phyloP scores from a whole-genome alignment of 495 filamentous ascomycete species.

The Neurospora tetrasperma region DNA sequence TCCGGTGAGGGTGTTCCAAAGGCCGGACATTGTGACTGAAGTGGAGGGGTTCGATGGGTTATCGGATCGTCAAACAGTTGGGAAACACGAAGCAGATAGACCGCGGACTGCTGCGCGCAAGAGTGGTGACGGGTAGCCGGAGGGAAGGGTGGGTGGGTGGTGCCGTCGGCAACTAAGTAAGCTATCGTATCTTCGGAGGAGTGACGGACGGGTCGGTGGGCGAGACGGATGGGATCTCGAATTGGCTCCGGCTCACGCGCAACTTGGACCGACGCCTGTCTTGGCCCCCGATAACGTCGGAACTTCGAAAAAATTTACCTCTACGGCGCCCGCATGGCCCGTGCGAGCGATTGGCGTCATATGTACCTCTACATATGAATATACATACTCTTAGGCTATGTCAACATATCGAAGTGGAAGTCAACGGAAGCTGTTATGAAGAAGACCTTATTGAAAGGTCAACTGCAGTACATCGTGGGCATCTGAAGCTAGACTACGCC shows the following conservation, averaged over 20 bases:
- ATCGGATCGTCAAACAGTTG: background rate
- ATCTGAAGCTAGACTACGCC: background rate
- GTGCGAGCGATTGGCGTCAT: conserved; percentile 4
- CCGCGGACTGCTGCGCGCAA: background rate
- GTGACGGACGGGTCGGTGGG: conserved; percentile 1
- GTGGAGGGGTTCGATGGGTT: background rate
- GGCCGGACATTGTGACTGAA: conserved; percentile 44
- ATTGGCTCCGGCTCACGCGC: conserved; percentile 8
- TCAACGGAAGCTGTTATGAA: background rate
- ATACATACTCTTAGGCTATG: background rate
- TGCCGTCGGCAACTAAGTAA: background rate
- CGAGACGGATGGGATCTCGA: conserved; percentile 3
- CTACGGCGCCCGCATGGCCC: background rate
- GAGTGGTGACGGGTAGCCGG: background rate
- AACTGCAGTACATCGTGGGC: background rate
- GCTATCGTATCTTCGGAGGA: conserved; percentile 3
- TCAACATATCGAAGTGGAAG: background rate
- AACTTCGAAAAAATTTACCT: conserved; percentile 20
- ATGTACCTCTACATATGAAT: too few relatives aligned
- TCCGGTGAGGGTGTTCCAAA: conserved; percentile 84
- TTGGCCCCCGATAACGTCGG: conserved; percentile 11
- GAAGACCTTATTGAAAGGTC: background rate
- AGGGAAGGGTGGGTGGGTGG: background rate
- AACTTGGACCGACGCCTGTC: background rate
- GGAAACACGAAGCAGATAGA: background rate